Percentiles rank a stretch among this genome's conserved stretches.
phyloP scores from a whole-genome alignment of 805 yeast species.

The Komagataella phaffii region DNA sequence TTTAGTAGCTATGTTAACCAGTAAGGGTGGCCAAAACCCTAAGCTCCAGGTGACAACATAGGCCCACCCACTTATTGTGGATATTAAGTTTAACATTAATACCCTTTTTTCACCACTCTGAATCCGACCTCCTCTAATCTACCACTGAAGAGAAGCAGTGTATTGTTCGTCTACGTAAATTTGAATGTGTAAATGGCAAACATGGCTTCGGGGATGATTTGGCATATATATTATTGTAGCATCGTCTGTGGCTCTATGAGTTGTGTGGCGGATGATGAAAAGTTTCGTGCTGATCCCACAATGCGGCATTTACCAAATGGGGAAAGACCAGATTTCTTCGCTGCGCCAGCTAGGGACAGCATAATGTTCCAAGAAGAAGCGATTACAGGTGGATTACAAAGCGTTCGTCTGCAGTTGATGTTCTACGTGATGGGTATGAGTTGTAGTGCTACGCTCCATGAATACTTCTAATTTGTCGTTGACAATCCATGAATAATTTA shows the following conservation, averaged over 20 bases:
- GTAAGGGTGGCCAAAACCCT: slow-evolving; percentile 18
- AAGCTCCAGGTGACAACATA: slow-evolving; percentile 18
- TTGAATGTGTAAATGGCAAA: too few species aligned
- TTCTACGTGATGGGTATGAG: too few species aligned
- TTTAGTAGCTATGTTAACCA: slow-evolving; percentile 16
- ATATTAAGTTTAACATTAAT: slow-evolving; percentile 1
- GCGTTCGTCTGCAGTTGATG: too few species aligned
- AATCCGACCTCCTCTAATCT: not conserved
- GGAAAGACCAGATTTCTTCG: too few species aligned
- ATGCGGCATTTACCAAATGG: not conserved
- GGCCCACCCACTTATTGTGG: slow-evolving; percentile 15
- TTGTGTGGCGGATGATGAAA: not conserved
- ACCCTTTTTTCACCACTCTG: not conserved
- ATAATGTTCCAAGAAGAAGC: too few species aligned
- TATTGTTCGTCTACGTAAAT: not conserved
- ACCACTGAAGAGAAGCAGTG: not conserved
- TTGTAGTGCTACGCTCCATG: too few species aligned
- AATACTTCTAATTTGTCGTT: too few species aligned
- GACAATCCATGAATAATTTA: too few species aligned
- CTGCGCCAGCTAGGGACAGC: too few species aligned
- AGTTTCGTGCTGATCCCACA: not conserved
- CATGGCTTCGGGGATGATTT: not conserved
- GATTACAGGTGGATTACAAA: too few species aligned
- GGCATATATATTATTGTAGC: too few species aligned
- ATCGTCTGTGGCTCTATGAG: not conserved